Evolutionary conservation across 2,329 filamentous ascomycete genomes (phyloP).

Genomic region (Aspergillus fumigatiaffinis): DNA sequence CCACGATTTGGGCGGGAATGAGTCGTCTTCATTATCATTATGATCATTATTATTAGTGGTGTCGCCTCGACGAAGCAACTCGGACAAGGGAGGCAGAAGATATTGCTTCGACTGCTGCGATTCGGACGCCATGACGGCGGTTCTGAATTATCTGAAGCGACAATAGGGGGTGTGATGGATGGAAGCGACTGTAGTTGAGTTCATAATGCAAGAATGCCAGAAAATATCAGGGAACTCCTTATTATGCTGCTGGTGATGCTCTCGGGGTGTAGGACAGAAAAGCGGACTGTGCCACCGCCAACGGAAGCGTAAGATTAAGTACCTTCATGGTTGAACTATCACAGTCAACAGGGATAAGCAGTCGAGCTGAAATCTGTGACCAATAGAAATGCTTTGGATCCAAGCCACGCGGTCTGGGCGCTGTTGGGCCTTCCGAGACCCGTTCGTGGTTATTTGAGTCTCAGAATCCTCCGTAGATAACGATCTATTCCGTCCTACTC

Average conservation of each 20-base stretch:
- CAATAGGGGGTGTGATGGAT: not conserved
- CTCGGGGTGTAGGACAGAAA: too few relatives aligned
- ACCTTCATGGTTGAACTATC: too few relatives aligned
- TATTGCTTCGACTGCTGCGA: slow-evolving; percentile 3
- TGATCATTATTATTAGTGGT: not conserved
- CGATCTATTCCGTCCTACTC: too few relatives aligned
- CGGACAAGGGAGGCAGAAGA: slow-evolving; percentile 1
- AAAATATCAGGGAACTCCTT: not conserved
- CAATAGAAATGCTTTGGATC: not conserved
- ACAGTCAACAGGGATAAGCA: not conserved
- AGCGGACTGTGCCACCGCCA: too few relatives aligned
- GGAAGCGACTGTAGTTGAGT: not conserved
- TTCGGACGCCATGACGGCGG: slow-evolving; percentile 1
- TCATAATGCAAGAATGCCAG: not conserved
- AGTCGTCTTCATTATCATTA: not conserved
- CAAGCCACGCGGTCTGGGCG: not conserved
- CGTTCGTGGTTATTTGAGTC: too few relatives aligned
- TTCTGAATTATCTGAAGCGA: not conserved
- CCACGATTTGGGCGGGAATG: not conserved
- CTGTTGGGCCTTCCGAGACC: not conserved
- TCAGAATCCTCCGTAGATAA: not conserved
- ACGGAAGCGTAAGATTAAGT: too few relatives aligned
- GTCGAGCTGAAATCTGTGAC: not conserved
- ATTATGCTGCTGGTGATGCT: too few relatives aligned
- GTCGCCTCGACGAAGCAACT: not conserved